phyloP scores from a whole-genome alignment of 495 filamentous ascomycete species.

The Neurospora tetraspora region DNA sequence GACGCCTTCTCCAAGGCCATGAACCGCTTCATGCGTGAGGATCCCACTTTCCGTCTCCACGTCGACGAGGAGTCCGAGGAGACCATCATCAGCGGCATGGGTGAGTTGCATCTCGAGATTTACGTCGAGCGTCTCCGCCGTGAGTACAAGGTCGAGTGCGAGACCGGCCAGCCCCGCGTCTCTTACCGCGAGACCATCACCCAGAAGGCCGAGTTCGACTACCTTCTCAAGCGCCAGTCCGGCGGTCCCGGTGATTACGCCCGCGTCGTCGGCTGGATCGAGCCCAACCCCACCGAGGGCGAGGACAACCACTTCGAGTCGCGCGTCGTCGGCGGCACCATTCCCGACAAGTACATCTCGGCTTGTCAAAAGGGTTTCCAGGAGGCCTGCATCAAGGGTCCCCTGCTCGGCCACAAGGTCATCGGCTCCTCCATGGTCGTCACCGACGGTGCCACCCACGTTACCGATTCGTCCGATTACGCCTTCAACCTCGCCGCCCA shows the following conservation, averaged over 20 bases:
- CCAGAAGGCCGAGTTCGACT: constrained; percentile 71
- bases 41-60: constrained; percentile 93
- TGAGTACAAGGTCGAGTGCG: constrained; percentile 92
- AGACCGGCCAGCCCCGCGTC: constrained; percentile 93
- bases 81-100: constrained; percentile 98
- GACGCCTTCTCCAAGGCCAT: constrained; percentile 98
- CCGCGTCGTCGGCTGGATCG: constrained; percentile 85
- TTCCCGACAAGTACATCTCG: constrained; percentile 91
- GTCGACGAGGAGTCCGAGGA: constrained; percentile 85
- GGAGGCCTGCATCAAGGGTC: constrained; percentile 74
- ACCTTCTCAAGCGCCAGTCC: constrained; percentile 89
- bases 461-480: constrained; percentile 96
- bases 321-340: constrained; percentile 77
- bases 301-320: constrained; percentile 78
- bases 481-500: constrained; percentile 96
- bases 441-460: constrained; percentile 95
- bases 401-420: constrained; percentile 86
- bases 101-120: constrained; percentile 92
- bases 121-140: constrained; percentile 97
- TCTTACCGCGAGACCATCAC: constrained; percentile 95
- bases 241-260: constrained; percentile 96
- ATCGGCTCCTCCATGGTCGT: constrained; percentile 84
- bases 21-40: constrained; percentile 96
- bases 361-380: constrained; percentile 97
- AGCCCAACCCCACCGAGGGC: constrained; percentile 59